Conservation (phyloP, 495 filamentous ascomycete genomes). For the Penicillium dipodomyicola region DNA sequence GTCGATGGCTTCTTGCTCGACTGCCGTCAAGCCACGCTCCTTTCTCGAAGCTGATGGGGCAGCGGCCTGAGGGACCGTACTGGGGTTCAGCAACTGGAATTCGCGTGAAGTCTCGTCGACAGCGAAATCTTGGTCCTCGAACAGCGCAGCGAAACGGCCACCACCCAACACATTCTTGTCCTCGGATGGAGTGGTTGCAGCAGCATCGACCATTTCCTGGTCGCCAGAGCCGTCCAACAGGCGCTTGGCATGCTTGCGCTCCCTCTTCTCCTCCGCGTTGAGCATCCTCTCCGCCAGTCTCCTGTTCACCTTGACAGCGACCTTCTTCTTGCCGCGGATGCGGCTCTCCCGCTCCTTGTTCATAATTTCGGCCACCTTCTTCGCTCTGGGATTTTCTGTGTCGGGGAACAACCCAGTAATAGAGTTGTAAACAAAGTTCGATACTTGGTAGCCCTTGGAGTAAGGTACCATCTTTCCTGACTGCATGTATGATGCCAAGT, state of each 20-base stretch:
- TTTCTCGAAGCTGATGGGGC: slow-evolving; percentile 25
- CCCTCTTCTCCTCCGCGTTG: slow-evolving; percentile 75
- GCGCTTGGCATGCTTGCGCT: slow-evolving; percentile 60
- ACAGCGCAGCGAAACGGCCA: slow-evolving; percentile 80
- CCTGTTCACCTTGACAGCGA: slow-evolving; percentile 85
- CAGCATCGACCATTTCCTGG: slow-evolving; percentile 42
- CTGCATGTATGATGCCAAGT: slow-evolving; percentile 90
- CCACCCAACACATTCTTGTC: slow-evolving; percentile 68
- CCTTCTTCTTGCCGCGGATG: slow-evolving; percentile 89
- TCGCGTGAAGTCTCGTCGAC: slow-evolving; percentile 88
- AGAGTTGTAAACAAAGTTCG: slow-evolving; percentile 63
- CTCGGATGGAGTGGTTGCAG: slow-evolving; percentile 22
- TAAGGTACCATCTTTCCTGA: slow-evolving; percentile 46
- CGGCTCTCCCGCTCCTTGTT: slow-evolving; percentile 90
- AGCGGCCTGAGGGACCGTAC: slow-evolving; percentile 47
- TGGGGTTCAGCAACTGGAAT: slow-evolving; percentile 84
- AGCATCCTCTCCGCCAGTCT: slow-evolving; percentile 79
- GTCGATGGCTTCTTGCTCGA: slow-evolving; percentile 61
- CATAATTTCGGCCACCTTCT: slow-evolving; percentile 74
- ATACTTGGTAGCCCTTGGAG: slow-evolving; percentile 74
- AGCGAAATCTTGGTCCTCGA: slow-evolving; percentile 88
- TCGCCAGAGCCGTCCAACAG: slow-evolving; percentile 57
- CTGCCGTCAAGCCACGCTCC: slow-evolving; percentile 62
- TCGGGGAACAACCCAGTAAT: slow-evolving; percentile 6
- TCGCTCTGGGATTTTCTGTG: slow-evolving; percentile 1